These are phyloP conservation scores for Ustilago curta DNA, from an alignment of 1,284 basidiomycete genomes.

Conservation along the genomic window DNA sequence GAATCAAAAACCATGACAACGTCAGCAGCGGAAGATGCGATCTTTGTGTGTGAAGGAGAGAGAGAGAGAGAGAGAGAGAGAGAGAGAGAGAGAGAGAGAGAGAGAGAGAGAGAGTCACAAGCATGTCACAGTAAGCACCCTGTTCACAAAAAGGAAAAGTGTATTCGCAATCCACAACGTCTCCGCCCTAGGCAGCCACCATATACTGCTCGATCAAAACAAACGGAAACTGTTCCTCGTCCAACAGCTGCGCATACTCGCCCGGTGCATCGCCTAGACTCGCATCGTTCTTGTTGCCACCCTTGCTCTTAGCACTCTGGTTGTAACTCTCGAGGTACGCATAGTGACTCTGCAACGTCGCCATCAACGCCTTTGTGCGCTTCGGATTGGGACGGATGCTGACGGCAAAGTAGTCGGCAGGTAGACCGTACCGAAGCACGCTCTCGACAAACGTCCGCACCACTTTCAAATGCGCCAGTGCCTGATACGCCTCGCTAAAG, in stretches of 20 bases:
- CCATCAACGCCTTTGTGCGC: constrained; percentile 79
- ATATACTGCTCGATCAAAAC: constrained; percentile 64
- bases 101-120: too few relatives aligned
- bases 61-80: too few relatives aligned
- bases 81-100: too few relatives aligned
- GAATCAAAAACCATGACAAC: not conserved
- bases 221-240: constrained; percentile 66
- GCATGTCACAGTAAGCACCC: too few relatives aligned
- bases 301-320: constrained; percentile 18
- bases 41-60: too few relatives aligned
- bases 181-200: constrained; percentile 31
- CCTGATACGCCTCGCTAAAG: constrained; percentile 96
- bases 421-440: constrained; percentile 93
- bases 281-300: constrained; percentile 15
- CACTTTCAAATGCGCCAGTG: constrained; percentile 92
- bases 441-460: constrained; percentile 93
- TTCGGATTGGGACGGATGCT: constrained; percentile 85
- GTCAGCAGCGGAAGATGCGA: not conserved
- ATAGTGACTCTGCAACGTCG: constrained; percentile 81
- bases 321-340: constrained; percentile 78
- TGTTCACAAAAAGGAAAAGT: too few relatives aligned
- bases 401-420: constrained; percentile 87
- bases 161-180: not conserved
- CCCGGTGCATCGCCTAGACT: constrained; percentile 58
- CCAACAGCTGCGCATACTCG: constrained; percentile 64